Conservation (phyloP, 2,329 filamentous ascomycete species). For the Fusarium protoensiforme region DNA sequence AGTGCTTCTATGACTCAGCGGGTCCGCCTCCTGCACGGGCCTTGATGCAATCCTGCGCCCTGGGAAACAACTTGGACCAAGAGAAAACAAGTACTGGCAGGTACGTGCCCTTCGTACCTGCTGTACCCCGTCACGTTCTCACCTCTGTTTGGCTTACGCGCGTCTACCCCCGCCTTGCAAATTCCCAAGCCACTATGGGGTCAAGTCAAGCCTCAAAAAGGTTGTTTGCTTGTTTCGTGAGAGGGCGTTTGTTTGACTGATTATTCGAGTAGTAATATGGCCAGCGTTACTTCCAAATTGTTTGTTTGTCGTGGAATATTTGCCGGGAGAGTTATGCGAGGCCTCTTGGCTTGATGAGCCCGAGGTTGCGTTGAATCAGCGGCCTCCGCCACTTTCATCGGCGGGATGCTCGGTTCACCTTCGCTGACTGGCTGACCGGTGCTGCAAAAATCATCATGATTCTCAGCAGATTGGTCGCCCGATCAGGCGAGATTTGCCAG, state of each 20-base stretch:
- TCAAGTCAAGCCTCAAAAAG: slow-evolving; percentile 23
- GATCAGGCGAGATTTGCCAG: slow-evolving; percentile 11
- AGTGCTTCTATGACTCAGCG: slow-evolving; percentile 12
- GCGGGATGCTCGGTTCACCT: background rate
- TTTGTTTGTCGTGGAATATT: background rate
- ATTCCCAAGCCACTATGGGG: slow-evolving; percentile 31
- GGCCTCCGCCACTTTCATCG: background rate
- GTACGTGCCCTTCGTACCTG: slow-evolving; percentile 32
- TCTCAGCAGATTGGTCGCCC: slow-evolving; percentile 1
- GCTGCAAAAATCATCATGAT: slow-evolving; percentile 1
- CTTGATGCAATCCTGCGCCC: slow-evolving; percentile 2
- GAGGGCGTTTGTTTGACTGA: background rate
- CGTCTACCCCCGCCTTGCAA: background rate
- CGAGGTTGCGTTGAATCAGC: background rate
- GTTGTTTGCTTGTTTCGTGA: background rate
- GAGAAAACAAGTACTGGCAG: slow-evolving; percentile 36
- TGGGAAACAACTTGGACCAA: slow-evolving; percentile 18
- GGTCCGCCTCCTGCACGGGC: slow-evolving; percentile 8
- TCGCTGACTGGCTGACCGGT: background rate
- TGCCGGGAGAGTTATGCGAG: background rate
- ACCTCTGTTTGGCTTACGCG: slow-evolving; percentile 24
- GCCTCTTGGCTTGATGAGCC: background rate
- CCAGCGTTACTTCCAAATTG: background rate
- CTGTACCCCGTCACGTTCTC: slow-evolving; percentile 16
- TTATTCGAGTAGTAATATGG: background rate